Evolutionary conservation across 371 early-diverging fungal species (phyloP).

Genomic region (Racocetra persica): DNA sequence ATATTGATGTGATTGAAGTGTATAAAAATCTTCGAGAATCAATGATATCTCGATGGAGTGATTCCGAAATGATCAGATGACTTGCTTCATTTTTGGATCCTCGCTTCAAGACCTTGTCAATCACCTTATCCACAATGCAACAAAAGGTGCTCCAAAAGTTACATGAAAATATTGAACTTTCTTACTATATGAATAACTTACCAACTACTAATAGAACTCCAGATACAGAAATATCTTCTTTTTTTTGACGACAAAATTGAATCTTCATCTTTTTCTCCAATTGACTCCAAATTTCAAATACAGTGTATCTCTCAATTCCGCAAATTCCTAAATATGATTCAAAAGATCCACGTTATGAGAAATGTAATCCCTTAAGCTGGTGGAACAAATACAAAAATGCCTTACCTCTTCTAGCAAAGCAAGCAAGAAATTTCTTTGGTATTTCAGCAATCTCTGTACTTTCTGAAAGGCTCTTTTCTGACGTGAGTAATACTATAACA

Average conservation of each 20-base stretch:
- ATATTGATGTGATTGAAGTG: background rate
- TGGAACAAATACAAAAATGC: background rate
- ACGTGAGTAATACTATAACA: background rate
- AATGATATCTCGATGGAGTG: background rate
- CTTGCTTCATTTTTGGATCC: background rate
- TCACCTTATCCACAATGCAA: background rate
- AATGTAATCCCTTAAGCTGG: background rate
- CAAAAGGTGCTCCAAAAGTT: background rate
- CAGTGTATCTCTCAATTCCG: background rate
- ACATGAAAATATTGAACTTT: background rate
- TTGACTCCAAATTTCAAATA: background rate
- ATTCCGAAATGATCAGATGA: background rate
- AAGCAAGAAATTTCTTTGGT: background rate
- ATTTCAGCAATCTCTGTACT: background rate
- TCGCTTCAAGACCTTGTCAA: background rate
- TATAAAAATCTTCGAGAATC: background rate
- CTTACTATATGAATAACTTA: background rate
- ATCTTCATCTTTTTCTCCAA: background rate
- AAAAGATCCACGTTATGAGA: background rate
- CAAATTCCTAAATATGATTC: background rate
- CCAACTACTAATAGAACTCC: background rate
- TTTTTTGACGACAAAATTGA: background rate
- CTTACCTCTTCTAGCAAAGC: background rate
- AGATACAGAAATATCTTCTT: background rate
- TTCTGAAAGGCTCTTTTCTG: background rate